These are phyloP conservation scores for Berberis vulgaris DNA, from an alignment of 164 flowering plant genomes.

Conservation along the genomic window DNA sequence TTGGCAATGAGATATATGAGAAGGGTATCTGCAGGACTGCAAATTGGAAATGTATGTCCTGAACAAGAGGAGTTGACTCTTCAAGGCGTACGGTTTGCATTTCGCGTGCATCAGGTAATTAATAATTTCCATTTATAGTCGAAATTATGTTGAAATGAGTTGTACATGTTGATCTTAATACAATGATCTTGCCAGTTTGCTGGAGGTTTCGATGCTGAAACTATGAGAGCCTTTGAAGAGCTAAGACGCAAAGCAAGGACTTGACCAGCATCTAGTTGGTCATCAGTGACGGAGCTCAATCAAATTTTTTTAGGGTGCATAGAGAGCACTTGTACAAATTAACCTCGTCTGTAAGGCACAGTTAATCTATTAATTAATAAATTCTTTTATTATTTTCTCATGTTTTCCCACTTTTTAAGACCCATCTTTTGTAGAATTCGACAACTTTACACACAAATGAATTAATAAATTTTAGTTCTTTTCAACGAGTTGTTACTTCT, in stretches of 20 bases:
- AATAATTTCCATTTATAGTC: too few species aligned
- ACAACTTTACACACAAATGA: too few species aligned
- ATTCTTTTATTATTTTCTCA: too few species aligned
- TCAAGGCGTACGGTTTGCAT: conserved; percentile 89
- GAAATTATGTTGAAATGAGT: not conserved
- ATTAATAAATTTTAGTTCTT: too few species aligned
- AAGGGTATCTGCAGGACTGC: conserved; percentile 83
- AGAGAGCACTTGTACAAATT: too few species aligned
- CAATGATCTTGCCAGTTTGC: conserved; percentile 57
- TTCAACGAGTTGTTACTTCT: too few species aligned
- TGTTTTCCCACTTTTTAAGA: too few species aligned
- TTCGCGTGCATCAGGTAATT: conserved; percentile 90
- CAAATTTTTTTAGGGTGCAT: too few species aligned
- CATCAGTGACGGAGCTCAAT: too few species aligned
- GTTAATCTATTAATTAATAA: too few species aligned
- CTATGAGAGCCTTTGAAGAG: conserved; percentile 92
- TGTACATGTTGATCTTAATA: not conserved
- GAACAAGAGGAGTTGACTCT: conserved; percentile 93
- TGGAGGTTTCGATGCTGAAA: conserved; percentile 92
- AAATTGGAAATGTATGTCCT: conserved; percentile 49
- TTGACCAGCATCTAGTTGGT: conserved; percentile 19
- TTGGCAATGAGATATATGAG: conserved; percentile 87
- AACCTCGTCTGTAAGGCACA: too few species aligned
- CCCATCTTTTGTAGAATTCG: too few species aligned
- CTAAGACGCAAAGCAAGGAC: conserved; percentile 67